Conservation (phyloP, 805 yeast species). For the Cyberlindnera subsufficiens region DNA sequence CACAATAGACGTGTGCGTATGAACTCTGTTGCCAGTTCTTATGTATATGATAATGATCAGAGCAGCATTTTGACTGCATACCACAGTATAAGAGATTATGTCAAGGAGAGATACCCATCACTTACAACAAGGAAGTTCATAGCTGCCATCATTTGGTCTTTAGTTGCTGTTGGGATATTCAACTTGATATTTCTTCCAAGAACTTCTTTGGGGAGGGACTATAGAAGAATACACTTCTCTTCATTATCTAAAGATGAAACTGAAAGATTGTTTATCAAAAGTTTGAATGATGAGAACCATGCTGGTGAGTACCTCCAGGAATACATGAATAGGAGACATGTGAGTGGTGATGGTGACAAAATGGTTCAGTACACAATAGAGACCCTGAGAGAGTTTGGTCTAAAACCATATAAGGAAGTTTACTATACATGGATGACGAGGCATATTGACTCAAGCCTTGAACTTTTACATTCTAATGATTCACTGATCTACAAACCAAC, state of each 20-base stretch:
- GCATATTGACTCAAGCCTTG: conserved; percentile 41
- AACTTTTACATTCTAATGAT: conserved; percentile 29
- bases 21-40: conserved; percentile 9
- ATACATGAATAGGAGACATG: conserved; percentile 23
- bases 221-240: conserved; percentile 66
- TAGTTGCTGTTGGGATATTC: conserved; percentile 30
- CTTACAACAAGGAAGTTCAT: conserved; percentile 15
- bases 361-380: conserved; percentile 44
- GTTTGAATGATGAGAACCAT: conserved; percentile 22
- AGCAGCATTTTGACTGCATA: conserved; percentile 10
- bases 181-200: conserved; percentile 75
- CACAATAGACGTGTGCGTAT: conserved; percentile 11
- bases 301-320: conserved; percentile 27
- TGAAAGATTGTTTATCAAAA: conserved; percentile 50
- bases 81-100: conserved; percentile 16
- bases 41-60: not conserved
- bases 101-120: conserved; percentile 16
- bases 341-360: conserved; percentile 25
- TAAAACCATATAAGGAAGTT: conserved; percentile 42
- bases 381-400: conserved; percentile 46
- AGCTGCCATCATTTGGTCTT: conserved; percentile 20
- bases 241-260: conserved; percentile 63
- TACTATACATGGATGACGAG: conserved; percentile 52
- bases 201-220: conserved; percentile 77
- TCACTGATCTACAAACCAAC: conserved; percentile 40